A percentile compares a stretch with the other conserved stretches of the same genome.
phyloP scores from a whole-genome alignment of 768 basidiomycete genomes.

The Lyophyllum decastes region DNA sequence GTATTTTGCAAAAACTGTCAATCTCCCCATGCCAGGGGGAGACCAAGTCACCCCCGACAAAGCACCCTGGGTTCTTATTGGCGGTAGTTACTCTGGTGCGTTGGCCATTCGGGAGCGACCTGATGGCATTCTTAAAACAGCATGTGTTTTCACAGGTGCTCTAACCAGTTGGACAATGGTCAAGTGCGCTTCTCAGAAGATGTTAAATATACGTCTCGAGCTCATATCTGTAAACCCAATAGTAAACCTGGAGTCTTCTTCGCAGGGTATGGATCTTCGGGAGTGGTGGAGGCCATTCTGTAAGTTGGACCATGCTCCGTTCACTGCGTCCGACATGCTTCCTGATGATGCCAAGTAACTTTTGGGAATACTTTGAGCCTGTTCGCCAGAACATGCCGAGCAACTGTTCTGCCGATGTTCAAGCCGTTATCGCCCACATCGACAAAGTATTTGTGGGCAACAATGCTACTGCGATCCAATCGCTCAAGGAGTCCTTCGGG shows the following conservation, averaged over 20 bases:
- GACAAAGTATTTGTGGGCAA: constrained; percentile 54
- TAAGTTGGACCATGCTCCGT: constrained; percentile 20
- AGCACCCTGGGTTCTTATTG: constrained; percentile 51
- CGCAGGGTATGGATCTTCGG: constrained; percentile 69
- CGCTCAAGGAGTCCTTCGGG: constrained; percentile 60
- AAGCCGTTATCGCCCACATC: constrained; percentile 61
- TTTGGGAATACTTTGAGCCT: constrained; percentile 76
- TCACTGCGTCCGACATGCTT: neutral
- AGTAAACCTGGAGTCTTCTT: constrained; percentile 66
- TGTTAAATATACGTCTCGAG: neutral
- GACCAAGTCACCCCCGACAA: constrained; percentile 58
- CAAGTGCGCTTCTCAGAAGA: constrained; percentile 41
- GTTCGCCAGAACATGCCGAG: constrained; percentile 65
- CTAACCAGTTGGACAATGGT: constrained; percentile 69
- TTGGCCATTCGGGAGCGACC: neutral
- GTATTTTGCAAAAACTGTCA: constrained; percentile 67
- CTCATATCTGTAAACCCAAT: neutral
- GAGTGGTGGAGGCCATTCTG: constrained; percentile 63
- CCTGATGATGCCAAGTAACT: constrained; percentile 33
- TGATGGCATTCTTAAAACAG: neutral
- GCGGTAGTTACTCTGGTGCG: constrained; percentile 52
- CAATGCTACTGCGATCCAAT: constrained; percentile 47
- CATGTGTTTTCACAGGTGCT: constrained; percentile 10
- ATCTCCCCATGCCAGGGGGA: constrained; percentile 68
- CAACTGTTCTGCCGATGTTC: constrained; percentile 75